Base-by-base conservation (phyloP, 2,329 filamentous ascomycete species). In the Basipetospora chlamydospora region DNA sequence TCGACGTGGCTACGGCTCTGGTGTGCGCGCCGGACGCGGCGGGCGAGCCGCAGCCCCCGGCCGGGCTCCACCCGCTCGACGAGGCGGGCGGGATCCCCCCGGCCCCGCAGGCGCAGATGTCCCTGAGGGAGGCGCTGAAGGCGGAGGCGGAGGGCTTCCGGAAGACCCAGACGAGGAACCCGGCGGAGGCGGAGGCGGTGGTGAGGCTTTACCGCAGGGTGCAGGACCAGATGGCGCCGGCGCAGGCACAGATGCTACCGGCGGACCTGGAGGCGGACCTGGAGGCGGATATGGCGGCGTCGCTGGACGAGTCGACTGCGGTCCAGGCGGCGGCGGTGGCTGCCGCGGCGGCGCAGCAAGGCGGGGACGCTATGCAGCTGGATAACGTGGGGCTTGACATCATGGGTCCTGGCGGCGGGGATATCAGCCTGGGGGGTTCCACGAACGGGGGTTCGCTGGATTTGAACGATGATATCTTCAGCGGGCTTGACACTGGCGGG, bases 1-100 rank as follows among this genome's bases (percentile, higher is more conserved):
- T 85, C 38, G 82, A 87, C 46, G 65, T 86, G 8, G 79, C 71
- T 3, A 72, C 70, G 3, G 71, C 77, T 1, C 59, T 87, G 6
- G 63, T 87, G 8, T 83, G 80, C 48, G 73, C 79, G 1, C 78
- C 80, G 0, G 67, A 77, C 45, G 61, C 61, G 2, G 64, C 57
- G 25, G 68, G 64, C 44, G 54, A 63, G 40, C 51, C 51, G 5
- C 55, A 55, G 5, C 50, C 54, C 0, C 41, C 48, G 6, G 46
- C 52, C 12, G 43, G 41, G 15, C 39, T 54, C 30, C 31, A 48
- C 23, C 46, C 56, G 18, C 47, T 56, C 16, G 59, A 60, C 41
- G 50, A 54, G 5, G 47, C 56, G 31, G 50, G 58, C 25, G 47
- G 58, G 47, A 40, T 58, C 26, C 51, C 50, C 2, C 47, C 55